Conservation (phyloP, 257 asterid genomes). For the Cinchona pubescens region DNA sequence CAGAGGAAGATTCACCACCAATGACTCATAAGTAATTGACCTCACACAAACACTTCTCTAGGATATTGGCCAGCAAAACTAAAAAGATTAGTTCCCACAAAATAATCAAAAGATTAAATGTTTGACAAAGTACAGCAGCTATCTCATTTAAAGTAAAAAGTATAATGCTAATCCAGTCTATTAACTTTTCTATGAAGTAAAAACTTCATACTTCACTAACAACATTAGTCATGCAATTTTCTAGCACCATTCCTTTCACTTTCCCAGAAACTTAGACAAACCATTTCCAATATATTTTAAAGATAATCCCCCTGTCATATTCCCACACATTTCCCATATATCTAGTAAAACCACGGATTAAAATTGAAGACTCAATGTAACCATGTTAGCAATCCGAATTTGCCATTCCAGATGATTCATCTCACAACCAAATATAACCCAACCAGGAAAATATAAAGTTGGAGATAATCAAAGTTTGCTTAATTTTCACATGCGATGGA, state of each 20-base stretch:
- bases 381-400: no score
- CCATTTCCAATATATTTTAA: no score
- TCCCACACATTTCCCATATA: no score
- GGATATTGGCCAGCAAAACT: neutral
- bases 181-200: neutral
- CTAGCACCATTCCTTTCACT: neutral
- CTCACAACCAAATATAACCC: neutral
- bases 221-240: neutral
- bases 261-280: neutral
- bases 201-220: neutral
- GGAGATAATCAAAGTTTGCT: neutral
- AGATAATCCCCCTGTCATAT: no score
- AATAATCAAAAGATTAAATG: neutral
- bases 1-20: neutral
- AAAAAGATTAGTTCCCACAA: neutral
- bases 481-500: neutral
- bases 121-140: neutral
- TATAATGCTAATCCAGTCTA: neutral
- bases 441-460: neutral
- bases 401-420: no score
- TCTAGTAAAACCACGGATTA: no score
- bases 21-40: neutral
- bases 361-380: no score
- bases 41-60: neutral
- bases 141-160: neutral